Conservation (phyloP, 2,329 filamentous ascomycete species). For the Trichoderma pleuroti region DNA sequence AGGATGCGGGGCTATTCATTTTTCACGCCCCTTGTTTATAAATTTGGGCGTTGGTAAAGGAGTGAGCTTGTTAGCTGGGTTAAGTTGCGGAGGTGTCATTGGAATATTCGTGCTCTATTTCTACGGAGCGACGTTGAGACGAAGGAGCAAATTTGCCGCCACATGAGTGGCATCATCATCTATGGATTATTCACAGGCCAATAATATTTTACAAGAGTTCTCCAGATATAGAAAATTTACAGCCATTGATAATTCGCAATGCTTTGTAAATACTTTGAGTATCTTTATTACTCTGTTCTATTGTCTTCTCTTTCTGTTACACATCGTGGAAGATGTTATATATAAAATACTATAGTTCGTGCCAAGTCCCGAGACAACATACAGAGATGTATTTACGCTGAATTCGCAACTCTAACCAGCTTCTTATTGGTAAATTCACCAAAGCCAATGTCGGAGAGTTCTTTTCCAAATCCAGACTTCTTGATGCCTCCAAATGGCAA, state of each 20-base stretch:
- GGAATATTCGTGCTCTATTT: conserved; percentile 5
- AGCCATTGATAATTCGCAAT: background rate
- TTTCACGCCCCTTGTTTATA: background rate
- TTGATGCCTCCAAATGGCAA: background rate
- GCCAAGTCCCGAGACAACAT: background rate
- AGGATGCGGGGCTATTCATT: conserved; percentile 3
- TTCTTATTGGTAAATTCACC: background rate
- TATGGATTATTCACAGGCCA: background rate
- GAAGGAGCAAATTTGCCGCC: background rate
- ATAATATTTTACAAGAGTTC: background rate
- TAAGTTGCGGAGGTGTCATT: background rate
- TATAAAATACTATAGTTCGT: background rate
- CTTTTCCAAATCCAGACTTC: background rate
- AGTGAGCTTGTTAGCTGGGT: background rate
- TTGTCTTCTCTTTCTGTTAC: background rate
- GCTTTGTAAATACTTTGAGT: background rate
- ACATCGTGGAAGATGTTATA: background rate
- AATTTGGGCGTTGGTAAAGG: background rate
- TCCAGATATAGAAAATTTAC: background rate
- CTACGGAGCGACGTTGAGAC: background rate
- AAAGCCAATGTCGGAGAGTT: background rate
- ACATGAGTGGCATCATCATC: background rate
- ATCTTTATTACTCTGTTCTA: background rate
- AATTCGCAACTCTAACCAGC: background rate
- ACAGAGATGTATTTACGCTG: background rate